Base-by-base conservation (phyloP, 768 basidiomycete species). In the Ramaria sp. region DNA sequence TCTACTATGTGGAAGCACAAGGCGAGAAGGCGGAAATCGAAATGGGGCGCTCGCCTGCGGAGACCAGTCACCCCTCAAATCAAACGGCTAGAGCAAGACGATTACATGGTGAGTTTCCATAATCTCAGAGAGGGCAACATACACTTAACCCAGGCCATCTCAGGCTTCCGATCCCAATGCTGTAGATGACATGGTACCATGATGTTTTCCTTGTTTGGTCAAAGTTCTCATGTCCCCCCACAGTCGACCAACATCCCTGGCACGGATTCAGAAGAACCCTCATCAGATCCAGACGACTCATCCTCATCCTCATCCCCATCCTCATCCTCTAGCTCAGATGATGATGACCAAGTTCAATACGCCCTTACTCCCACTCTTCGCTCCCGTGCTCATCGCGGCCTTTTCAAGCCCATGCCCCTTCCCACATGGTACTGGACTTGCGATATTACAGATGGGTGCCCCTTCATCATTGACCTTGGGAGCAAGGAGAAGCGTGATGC, bases 401-500 rank as follows among this genome's bases (percentile, higher is more conserved):
- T 50, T 9, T 50, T 50, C 15, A 45, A 16, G 22, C 44, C 43
- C 24, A 48, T 55, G 53, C 53, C 53, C 18, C 15, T 37, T 12
- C 39, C 53, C 7, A 24, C 28, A 28, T 55, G 53, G 53, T 48
- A 55, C 41, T 55, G 53, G 53, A 37, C 27, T 7, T 55, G 53
- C 36, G 30, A 55, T n/a, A 44, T 55, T 37, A 38, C 22, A 28
- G 20, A 22, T 3, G 28, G 27, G 5, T 55, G 53, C 43, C 25
- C 42, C 18, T 55, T 55, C 22, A 42, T 45, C 32, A 55, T 55
- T 3, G 37, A 55, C 34, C 24, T 55, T 18, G 45, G 45, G 22
- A 25, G 32, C n/a, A 22, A 48, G n/a, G 24, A 25, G 10, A 34
- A 20, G 30, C 28, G 18, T 7, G 42, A 48, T n/a, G 53, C 53